These are phyloP conservation scores for Vigna hirtella DNA, from an alignment of 306 rosid species.

Conservation along the genomic window DNA sequence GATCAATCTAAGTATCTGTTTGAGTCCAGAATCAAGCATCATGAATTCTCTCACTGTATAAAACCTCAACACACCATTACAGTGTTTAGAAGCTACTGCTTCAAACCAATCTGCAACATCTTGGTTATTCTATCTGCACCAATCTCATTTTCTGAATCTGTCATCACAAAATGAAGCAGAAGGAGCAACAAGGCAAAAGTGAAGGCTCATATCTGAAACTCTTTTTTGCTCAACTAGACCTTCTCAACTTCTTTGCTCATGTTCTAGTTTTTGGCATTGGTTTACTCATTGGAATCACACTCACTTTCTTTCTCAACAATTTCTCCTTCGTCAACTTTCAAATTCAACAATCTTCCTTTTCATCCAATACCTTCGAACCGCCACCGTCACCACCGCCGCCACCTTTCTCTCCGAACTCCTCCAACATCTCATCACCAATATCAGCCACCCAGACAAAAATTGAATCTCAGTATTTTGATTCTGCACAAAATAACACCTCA, in stretches of 20 bases:
- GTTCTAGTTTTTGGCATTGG: constrained; percentile 64
- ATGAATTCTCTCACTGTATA: constrained; percentile 10
- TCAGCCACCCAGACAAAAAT: constrained; percentile 26
- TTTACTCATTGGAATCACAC: constrained; percentile 64
- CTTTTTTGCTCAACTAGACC: constrained; percentile 49
- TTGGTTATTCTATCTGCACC: neutral
- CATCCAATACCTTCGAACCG: constrained; percentile 13
- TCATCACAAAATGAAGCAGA: constrained; percentile 41
- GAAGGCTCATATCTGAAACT: constrained; percentile 44
- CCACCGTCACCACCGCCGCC: neutral
- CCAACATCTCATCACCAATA: constrained; percentile 1
- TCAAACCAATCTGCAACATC: neutral
- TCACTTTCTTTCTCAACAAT: constrained; percentile 51
- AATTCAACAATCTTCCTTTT: constrained; percentile 33
- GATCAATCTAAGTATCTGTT: constrained; percentile 43
- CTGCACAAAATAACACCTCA: neutral
- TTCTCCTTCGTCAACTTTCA: constrained; percentile 50
- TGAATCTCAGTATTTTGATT: neutral
- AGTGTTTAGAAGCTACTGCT: neutral
- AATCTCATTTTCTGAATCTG: neutral
- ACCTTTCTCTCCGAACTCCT: neutral
- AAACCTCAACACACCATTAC: neutral
- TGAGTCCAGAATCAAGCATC: constrained; percentile 33
- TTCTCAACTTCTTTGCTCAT: constrained; percentile 50
- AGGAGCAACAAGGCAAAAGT: constrained; percentile 31